phyloP scores from a whole-genome alignment of 768 basidiomycete species.

The Termitomyces sp. region DNA sequence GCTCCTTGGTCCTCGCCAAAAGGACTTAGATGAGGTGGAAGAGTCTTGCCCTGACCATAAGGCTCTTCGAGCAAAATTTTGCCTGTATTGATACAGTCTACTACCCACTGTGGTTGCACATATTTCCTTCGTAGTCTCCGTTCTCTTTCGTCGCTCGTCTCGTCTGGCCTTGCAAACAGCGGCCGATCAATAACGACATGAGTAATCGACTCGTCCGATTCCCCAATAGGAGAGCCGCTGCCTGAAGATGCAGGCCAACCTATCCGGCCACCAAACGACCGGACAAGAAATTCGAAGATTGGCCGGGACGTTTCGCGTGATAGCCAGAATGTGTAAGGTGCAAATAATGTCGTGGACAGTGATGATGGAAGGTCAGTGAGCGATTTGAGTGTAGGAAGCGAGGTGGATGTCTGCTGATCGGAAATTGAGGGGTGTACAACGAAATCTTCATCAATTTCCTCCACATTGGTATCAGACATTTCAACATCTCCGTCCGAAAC shows the following conservation, averaged over 20 bases:
- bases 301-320: constrained; percentile 89
- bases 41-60: constrained; percentile 77
- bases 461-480: constrained; percentile 26
- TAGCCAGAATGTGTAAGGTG: constrained; percentile 86
- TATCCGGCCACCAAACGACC: constrained; percentile 87
- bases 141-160: constrained; percentile 54
- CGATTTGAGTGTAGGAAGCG: constrained; percentile 66
- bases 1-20: constrained; percentile 82
- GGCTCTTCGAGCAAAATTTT: constrained; percentile 80
- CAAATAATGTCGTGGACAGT: constrained; percentile 61
- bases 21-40: constrained; percentile 95
- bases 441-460: constrained; percentile 61
- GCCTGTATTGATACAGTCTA: constrained; percentile 89
- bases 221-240: constrained; percentile 72
- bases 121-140: constrained; percentile 69
- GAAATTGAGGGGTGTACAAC: constrained; percentile 52
- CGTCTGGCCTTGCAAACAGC: constrained; percentile 37
- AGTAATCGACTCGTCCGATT: constrained; percentile 80
- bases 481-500: constrained; percentile 30
- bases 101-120: constrained; percentile 97
- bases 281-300: constrained; percentile 91
- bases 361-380: constrained; percentile 57
- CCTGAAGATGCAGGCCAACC: constrained; percentile 87
- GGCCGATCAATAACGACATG: constrained; percentile 96
- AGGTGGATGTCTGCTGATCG: constrained; percentile 33